These are phyloP conservation scores for Neltuma alba DNA, from an alignment of 306 rosid genomes.

Conservation along the genomic window DNA sequence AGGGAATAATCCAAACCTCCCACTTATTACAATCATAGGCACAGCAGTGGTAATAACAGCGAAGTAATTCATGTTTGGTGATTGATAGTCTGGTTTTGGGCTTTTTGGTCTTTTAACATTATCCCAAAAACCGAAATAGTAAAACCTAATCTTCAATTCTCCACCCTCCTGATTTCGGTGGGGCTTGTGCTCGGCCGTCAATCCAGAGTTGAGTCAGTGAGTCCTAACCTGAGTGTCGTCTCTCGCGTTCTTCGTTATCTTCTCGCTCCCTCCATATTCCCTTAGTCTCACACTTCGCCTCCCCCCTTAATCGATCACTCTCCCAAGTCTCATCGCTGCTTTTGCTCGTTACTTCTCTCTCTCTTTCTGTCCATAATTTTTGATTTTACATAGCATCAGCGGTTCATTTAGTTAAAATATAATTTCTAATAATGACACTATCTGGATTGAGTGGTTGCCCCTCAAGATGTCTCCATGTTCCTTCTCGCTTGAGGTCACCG, in stretches of 20 bases:
- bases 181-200: not conserved
- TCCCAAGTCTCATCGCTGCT: not conserved
- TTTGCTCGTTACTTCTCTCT: conserved; percentile 13
- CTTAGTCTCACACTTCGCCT: too few relatives aligned
- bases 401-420: not conserved
- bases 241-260: not conserved
- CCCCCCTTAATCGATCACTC: not conserved
- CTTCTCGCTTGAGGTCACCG: conserved; percentile 40
- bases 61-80: too few relatives aligned
- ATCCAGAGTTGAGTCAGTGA: not conserved
- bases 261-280: too few relatives aligned
- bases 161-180: not conserved
- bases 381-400: not conserved
- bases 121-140: not conserved
- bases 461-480: conserved; percentile 60
- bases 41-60: too few relatives aligned
- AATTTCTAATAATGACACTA: conserved; percentile 48
- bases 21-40: too few relatives aligned
- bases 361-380: conserved; percentile 33
- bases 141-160: not conserved
- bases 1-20: too few relatives aligned
- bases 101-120: not conserved
- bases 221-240: not conserved
- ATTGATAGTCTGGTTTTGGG: too few relatives aligned
- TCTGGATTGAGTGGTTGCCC: conserved; percentile 61